These are phyloP conservation scores for Sordariomycetes sp. DNA, from an alignment of 2,329 filamentous ascomycete species.

Conservation along the genomic window DNA sequence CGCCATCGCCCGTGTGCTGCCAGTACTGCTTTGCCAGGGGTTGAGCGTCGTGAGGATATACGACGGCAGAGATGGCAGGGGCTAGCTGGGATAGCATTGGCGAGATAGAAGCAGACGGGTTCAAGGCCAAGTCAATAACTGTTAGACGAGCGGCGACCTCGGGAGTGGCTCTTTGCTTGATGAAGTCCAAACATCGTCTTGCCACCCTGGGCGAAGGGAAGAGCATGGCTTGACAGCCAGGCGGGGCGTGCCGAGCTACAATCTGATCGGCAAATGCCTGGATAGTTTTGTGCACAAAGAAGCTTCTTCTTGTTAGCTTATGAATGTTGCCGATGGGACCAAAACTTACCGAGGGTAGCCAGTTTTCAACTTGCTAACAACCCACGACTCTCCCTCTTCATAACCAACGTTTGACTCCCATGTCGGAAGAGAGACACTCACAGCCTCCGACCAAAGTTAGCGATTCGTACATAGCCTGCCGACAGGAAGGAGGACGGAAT, in stretches of 20 bases:
- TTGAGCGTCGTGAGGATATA: constrained; percentile 61
- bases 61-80: constrained; percentile 58
- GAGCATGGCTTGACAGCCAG: constrained; percentile 64
- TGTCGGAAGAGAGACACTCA: constrained; percentile 91
- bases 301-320: constrained; percentile 38
- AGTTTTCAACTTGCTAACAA: constrained; percentile 75
- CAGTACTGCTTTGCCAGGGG: constrained; percentile 84
- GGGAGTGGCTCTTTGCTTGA: constrained; percentile 49
- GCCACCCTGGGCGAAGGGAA: constrained; percentile 68
- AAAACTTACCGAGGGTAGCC: constrained; percentile 71
- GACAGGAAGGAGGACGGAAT: not conserved
- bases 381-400: constrained; percentile 84
- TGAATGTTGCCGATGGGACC: not conserved
- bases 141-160: constrained; percentile 38
- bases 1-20: constrained; percentile 91
- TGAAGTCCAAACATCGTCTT: constrained; percentile 65
- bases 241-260: constrained; percentile 49
- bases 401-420: constrained; percentile 89
- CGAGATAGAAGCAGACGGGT: constrained; percentile 40
- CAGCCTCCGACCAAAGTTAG: constrained; percentile 49
- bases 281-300: constrained; percentile 85
- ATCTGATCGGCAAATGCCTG: constrained; percentile 63
- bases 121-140: constrained; percentile 55
- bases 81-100: constrained; percentile 43
- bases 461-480: not conserved